Conservation (phyloP, 2,329 filamentous ascomycete genomes). For the Colletotrichum phormii region DNA sequence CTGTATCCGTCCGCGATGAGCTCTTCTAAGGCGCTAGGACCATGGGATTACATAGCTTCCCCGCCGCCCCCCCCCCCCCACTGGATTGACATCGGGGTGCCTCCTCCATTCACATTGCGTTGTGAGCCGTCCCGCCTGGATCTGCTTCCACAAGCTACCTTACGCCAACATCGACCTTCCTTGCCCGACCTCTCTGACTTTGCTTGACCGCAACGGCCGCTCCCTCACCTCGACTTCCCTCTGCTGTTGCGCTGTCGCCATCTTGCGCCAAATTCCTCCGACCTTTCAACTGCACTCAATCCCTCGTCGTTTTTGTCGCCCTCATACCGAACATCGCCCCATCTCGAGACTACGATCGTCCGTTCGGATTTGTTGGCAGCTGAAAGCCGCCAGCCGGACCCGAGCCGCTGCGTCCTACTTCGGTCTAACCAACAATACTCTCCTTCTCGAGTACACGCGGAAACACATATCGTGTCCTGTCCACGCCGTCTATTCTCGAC, state of each 20-base stretch:
- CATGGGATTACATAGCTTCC: constrained; percentile 34
- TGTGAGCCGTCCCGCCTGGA: neutral
- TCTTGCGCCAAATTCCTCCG: neutral
- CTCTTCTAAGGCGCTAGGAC: constrained; percentile 12
- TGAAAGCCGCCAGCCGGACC: neutral
- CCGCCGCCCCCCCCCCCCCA: constrained; percentile 28
- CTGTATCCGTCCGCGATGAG: neutral
- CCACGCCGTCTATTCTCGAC: neutral
- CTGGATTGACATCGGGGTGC: constrained; percentile 20
- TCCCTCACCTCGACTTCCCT: neutral
- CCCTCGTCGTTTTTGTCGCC: neutral
- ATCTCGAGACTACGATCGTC: neutral
- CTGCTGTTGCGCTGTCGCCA: neutral
- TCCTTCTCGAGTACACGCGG: neutral
- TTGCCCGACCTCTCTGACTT: constrained; percentile 5
- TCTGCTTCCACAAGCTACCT: neutral
- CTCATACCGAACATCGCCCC: neutral
- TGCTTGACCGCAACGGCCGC: neutral
- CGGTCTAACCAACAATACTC: neutral
- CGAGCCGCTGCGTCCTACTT: neutral
- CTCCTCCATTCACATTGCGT: constrained; percentile 5
- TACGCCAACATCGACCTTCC: constrained; percentile 6
- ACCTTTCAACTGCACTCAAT: neutral
- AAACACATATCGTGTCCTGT: neutral
- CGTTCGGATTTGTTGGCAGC: neutral